Conservation (phyloP, 495 filamentous ascomycete genomes). For the Astrothelium macrocarpum region DNA sequence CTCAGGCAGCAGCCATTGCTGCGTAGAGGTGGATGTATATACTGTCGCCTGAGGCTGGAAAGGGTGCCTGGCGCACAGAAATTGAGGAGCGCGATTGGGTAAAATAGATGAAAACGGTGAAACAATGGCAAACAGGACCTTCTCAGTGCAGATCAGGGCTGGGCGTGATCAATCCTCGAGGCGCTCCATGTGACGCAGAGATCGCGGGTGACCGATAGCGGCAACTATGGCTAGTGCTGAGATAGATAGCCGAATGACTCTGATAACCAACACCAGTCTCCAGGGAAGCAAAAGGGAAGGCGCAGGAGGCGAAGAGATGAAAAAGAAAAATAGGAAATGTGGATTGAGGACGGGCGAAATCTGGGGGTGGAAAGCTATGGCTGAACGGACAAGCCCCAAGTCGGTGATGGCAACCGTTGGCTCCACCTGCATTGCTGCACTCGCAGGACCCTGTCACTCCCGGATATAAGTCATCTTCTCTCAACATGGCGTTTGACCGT, state of each 20-base stretch:
- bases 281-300: not conserved
- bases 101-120: not conserved
- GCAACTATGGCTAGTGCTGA: not conserved
- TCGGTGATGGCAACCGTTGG: constrained; percentile 2
- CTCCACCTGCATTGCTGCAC: not conserved
- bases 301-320: not conserved
- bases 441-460: constrained; percentile 1
- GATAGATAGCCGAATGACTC: not conserved
- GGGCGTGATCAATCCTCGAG: constrained; percentile 7
- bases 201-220: constrained; percentile 1
- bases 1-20: constrained; percentile 2
- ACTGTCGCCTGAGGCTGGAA: constrained; percentile 3
- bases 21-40: not conserved
- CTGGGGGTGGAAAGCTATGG: not conserved
- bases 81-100: not conserved
- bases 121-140: not conserved
- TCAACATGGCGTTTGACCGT: not conserved
- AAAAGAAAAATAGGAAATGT: not conserved
- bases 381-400: not conserved
- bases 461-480: not conserved
- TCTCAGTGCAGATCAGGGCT: not conserved
- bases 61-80: not conserved
- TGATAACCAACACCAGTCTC: not conserved
- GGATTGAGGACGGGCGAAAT: not conserved
- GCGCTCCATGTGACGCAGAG: constrained; percentile 2